Conservation (phyloP, 2,329 filamentous ascomycete species). For the Scedosporium boydii region DNA sequence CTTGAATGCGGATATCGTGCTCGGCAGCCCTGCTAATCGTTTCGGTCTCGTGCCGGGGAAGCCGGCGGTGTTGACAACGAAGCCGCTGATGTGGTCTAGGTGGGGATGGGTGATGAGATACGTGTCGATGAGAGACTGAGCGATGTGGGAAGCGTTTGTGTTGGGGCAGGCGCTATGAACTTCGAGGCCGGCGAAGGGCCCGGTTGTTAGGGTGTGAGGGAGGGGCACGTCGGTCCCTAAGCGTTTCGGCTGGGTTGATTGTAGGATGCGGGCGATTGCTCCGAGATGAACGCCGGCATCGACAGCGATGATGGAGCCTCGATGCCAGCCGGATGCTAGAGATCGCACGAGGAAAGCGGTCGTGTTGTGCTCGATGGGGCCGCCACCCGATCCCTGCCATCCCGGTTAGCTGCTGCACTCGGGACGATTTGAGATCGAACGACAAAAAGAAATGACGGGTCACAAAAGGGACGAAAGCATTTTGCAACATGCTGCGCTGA, state of each 20-base stretch:
- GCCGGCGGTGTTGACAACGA: slow-evolving; percentile 87
- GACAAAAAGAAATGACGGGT: not conserved
- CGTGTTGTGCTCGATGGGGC: slow-evolving; percentile 80
- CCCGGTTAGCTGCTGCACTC: not conserved
- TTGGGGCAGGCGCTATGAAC: slow-evolving; percentile 56
- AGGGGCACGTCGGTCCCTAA: slow-evolving; percentile 27
- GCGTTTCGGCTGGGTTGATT: slow-evolving; percentile 35
- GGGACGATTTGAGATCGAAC: not conserved
- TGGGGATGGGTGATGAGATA: slow-evolving; percentile 97
- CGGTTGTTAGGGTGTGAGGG: slow-evolving; percentile 47
- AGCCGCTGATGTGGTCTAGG: slow-evolving; percentile 83
- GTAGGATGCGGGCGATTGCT: slow-evolving; percentile 71
- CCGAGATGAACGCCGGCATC: slow-evolving; percentile 88
- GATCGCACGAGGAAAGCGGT: slow-evolving; percentile 86
- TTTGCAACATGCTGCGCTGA: too few relatives aligned
- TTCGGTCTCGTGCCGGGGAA: slow-evolving; percentile 76
- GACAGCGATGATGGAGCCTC: slow-evolving; percentile 78
- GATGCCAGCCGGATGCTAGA: slow-evolving; percentile 66
- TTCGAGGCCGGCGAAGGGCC: slow-evolving; percentile 72
- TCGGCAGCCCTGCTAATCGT: slow-evolving; percentile 73
- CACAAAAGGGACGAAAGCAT: too few relatives aligned
- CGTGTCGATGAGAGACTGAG: slow-evolving; percentile 70
- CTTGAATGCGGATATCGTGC: slow-evolving; percentile 87
- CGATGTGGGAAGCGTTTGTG: slow-evolving; percentile 74
- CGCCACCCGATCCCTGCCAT: slow-evolving; percentile 73